These are phyloP conservation scores for Arthrinium puccinioides DNA, from an alignment of 2,329 filamentous ascomycete genomes.

Conservation along the genomic window DNA sequence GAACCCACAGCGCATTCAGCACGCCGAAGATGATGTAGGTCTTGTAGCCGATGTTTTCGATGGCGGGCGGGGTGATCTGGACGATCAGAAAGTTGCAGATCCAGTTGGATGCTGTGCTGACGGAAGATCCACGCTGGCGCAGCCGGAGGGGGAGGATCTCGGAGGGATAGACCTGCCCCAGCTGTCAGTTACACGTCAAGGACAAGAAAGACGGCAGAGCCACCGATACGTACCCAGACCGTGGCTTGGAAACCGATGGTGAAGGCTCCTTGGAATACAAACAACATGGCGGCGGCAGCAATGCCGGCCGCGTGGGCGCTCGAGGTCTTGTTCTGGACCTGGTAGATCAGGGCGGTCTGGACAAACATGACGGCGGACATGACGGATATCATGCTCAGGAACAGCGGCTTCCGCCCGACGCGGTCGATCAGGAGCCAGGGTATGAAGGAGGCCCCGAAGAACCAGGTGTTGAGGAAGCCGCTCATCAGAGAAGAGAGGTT, in stretches of 20 bases:
- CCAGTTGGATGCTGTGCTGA: not conserved
- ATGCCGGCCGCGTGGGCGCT: not conserved
- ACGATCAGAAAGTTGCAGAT: not conserved
- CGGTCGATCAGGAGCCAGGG: constrained; percentile 40
- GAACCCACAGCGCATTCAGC: constrained; percentile 8
- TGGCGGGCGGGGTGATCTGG: not conserved
- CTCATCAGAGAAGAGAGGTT: constrained; percentile 42
- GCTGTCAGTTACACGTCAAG: no score
- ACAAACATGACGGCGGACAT: constrained; percentile 30
- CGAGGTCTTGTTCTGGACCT: not conserved
- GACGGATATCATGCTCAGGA: constrained; percentile 32
- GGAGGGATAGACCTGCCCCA: not conserved
- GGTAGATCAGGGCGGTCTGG: not conserved
- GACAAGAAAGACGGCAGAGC: no score
- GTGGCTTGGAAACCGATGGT: not conserved
- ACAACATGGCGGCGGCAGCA: not conserved
- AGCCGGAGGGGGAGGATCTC: not conserved
- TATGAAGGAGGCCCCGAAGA: constrained; percentile 31
- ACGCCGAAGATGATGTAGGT: not conserved
- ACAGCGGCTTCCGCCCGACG: constrained; percentile 34
- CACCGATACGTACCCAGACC: no score
- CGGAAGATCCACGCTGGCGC: not conserved
- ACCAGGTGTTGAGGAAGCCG: constrained; percentile 43
- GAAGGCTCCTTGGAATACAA: not conserved
- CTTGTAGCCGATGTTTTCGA: not conserved